Conservation (phyloP, 352 stramenopile species). For the Phytophthora tentaculata region DNA sequence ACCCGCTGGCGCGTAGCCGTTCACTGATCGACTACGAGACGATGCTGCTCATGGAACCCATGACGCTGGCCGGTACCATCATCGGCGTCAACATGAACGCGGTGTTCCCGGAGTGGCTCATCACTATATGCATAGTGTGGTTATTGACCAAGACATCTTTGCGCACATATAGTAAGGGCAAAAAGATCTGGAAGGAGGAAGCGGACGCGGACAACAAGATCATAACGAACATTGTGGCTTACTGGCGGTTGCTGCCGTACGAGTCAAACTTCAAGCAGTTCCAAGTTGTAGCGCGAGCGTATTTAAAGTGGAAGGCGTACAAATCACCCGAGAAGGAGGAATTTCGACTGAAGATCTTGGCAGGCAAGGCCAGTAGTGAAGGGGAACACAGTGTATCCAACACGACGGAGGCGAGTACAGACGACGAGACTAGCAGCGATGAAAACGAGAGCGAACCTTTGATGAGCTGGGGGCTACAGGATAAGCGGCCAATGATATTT, state of each 20-base stretch:
- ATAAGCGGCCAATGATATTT: slow-evolving; percentile 35
- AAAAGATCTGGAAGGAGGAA: slow-evolving; percentile 77
- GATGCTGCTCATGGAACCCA: slow-evolving; percentile 86
- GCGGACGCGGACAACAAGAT: slow-evolving; percentile 51
- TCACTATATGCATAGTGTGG: slow-evolving; percentile 79
- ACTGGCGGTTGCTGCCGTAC: slow-evolving; percentile 73
- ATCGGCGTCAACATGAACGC: slow-evolving; percentile 88
- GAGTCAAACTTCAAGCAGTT: slow-evolving; percentile 81
- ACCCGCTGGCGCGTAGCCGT: slow-evolving; percentile 64
- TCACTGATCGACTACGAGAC: slow-evolving; percentile 88
- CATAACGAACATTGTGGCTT: slow-evolving; percentile 54
- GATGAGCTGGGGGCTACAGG: slow-evolving; percentile 53
- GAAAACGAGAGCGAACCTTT: slow-evolving; percentile 66
- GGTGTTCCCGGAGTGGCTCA: slow-evolving; percentile 85
- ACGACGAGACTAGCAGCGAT: slow-evolving; percentile 50
- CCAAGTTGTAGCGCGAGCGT: slow-evolving; percentile 61
- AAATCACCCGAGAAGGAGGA: slow-evolving; percentile 45
- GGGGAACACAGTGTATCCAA: slow-evolving; percentile 36
- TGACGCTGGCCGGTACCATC: slow-evolving; percentile 88
- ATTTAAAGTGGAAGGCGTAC: slow-evolving; percentile 79
- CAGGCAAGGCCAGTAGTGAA: slow-evolving; percentile 31
- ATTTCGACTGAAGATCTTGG: slow-evolving; percentile 46
- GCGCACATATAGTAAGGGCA: slow-evolving; percentile 72
- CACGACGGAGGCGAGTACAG: slow-evolving; percentile 42
- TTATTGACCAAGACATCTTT: slow-evolving; percentile 74